Evolutionary conservation across 192 early-diverging fungal genomes (phyloP), one percentile per base, ranked within the genome.

Genomic region (Coemansia sp.): DNA sequence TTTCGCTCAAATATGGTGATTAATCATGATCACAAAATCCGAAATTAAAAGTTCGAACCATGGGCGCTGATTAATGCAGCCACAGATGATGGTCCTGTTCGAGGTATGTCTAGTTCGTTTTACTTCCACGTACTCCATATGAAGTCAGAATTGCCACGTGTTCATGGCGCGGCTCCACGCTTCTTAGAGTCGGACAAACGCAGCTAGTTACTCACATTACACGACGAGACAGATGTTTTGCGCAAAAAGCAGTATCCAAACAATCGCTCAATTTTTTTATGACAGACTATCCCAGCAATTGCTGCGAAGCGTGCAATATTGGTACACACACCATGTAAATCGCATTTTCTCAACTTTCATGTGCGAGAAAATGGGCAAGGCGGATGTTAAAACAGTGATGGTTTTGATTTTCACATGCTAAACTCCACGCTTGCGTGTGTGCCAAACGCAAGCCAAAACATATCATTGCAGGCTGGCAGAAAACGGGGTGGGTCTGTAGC

Each of bases 401-500:
- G n/a, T n/a, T n/a, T n/a, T n/a, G n/a, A 50, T 23, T 50, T 50
- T 50, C 48, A 50, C 48, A 50, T 50, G 48, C 23, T 4, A 48
- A 50, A 11, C n/a, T n/a, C n/a, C n/a, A n/a, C n/a, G n/a, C n/a
- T n/a, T n/a, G n/a, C n/a, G n/a, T n/a, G n/a, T n/a, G n/a, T n/a
- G n/a, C n/a, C n/a, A n/a, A n/a, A n/a, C n/a, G n/a, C n/a, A n/a
- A n/a, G n/a, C n/a, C n/a, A n/a, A n/a, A n/a, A n/a, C n/a, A n/a
- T n/a, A n/a, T n/a, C n/a, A n/a, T n/a, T n/a, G n/a, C 33, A 35
- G 14, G 33, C 33, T 35, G 33, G 33, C 35, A n/a, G 14, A 40
- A 40, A 16, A 40, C 14, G 43, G n/a, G 18, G 18, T 21, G 43
- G 18, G n/a, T n/a, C n/a, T n/a, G n/a, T n/a, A 44, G 6, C 38